Evolutionary conservation across 2,329 filamentous ascomycete species (phyloP).

Genomic region (Didymellaceae sp.): DNA sequence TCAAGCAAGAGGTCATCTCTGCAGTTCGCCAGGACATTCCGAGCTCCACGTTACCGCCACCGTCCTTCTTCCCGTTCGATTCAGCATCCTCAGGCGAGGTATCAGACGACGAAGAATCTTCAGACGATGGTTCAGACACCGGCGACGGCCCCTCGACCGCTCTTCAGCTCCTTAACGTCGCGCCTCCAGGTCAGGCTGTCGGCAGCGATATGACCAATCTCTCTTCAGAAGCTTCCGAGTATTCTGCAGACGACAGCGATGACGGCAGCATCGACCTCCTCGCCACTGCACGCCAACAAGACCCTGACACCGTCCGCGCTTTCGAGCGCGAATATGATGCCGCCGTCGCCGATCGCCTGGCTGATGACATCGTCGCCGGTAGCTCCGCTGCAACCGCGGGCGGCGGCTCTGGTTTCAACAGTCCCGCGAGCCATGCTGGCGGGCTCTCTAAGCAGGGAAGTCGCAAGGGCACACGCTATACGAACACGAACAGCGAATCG

Average conservation of each 20-base stretch:
- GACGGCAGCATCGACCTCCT: slow-evolving; percentile 53
- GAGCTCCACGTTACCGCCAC: slow-evolving; percentile 53
- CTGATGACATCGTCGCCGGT: slow-evolving; percentile 57
- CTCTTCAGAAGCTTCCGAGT: slow-evolving; percentile 29
- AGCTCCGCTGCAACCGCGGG: slow-evolving; percentile 58
- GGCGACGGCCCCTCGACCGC: slow-evolving; percentile 28
- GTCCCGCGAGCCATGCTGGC: slow-evolving; percentile 32
- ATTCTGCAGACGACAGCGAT: slow-evolving; percentile 43
- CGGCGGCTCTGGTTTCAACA: slow-evolving; percentile 57
- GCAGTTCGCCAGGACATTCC: slow-evolving; percentile 69
- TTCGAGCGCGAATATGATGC: slow-evolving; percentile 57
- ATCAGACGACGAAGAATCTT: slow-evolving; percentile 44
- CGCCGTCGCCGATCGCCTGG: slow-evolving; percentile 54
- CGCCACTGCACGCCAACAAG: slow-evolving; percentile 52
- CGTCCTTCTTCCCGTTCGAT: slow-evolving; percentile 52
- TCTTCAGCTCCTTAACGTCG: slow-evolving; percentile 40
- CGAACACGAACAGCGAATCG: slow-evolving; percentile 3
- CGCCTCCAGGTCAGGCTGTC: slow-evolving; percentile 3
- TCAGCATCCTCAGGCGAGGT: slow-evolving; percentile 44
- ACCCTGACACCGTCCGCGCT: slow-evolving; percentile 50
- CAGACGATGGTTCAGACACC: slow-evolving; percentile 6
- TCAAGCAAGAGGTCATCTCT: slow-evolving; percentile 72
- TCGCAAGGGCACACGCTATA: not conserved
- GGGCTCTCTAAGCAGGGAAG: not conserved
- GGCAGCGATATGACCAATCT: slow-evolving; percentile 12